Evolutionary conservation across 495 filamentous ascomycete species (phyloP), one percentile per base, ranked within the genome.

Genomic region (Melanomma pulvis-pyrius): DNA sequence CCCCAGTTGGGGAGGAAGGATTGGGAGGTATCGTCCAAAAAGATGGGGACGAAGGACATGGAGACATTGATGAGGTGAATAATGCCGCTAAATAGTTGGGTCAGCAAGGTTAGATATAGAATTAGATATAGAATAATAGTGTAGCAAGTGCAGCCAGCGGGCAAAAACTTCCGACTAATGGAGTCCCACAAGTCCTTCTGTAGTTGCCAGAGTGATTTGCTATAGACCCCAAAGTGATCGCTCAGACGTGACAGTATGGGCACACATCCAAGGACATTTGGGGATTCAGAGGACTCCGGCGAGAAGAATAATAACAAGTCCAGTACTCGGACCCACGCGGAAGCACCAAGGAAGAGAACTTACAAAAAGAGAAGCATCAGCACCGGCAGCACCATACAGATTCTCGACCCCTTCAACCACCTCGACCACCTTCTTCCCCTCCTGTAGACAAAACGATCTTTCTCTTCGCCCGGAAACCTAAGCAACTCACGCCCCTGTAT

Each of bases 1-100:
- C 83, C 83, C 82, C 83, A 83, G 71, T 80, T 75, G 26, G 78
- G 79, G 59, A 90, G 77, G 24, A 80, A 74, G 54, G 74, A 66
- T 73, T 86, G 82, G 52, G 84, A 78, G 61, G 88, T 81, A 55
- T 86, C 78, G 8, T 83, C 82, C 74, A 86, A 86, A 65, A 88
- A 74, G 17, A 82, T 74, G 41, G 81, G 81, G 21, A 79, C 77
- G 29, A 87, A 77, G 29, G 78, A 77, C 47, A 82, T 78, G 39
- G 81, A 63, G n/a, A 89, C 75, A 25, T 79, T 80, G 62, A 84
- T 70, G 11, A 81, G 75, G 65, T 62, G 61, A 58, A 75, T 68
- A 63, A 78, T 49, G 61, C 77, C 63, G 74, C 75, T 69, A n/a
- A 17, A 32, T 26, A n/a, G 30, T 21, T 32, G 30, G 21, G 53